Conservation (phyloP, 1,284 basidiomycete species). For the Ceratobasidium theobromae region DNA sequence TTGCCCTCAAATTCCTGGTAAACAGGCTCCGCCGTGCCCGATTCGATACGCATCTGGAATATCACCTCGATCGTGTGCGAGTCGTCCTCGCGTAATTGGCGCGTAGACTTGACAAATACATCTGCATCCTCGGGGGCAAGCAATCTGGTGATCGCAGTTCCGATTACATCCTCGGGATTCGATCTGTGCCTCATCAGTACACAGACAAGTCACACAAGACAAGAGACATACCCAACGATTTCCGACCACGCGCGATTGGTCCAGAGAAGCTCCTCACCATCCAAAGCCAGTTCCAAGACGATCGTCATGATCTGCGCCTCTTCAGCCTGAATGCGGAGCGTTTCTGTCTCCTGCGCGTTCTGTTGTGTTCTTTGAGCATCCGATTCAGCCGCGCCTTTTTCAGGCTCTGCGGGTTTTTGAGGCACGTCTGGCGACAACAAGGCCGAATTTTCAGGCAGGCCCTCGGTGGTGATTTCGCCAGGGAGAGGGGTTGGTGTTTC, state of each 20-base stretch:
- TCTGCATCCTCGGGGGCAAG: constrained; percentile 82
- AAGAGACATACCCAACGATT: constrained; percentile 79
- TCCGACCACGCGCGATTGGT: constrained; percentile 93
- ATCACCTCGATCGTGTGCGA: constrained; percentile 92
- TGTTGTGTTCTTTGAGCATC: constrained; percentile 33
- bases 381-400: constrained; percentile 30
- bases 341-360: constrained; percentile 75
- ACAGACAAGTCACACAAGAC: constrained; percentile 29
- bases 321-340: constrained; percentile 83
- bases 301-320: constrained; percentile 93
- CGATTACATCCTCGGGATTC: constrained; percentile 80
- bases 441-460: constrained; percentile 23
- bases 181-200: constrained; percentile 52
- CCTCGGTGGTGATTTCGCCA: constrained; percentile 18
- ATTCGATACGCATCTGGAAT: constrained; percentile 79
- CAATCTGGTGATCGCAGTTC: constrained; percentile 77
- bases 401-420: constrained; percentile 17
- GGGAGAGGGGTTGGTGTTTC: not conserved
- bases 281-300: constrained; percentile 91
- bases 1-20: constrained; percentile 95
- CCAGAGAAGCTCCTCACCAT: constrained; percentile 91
- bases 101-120: constrained; percentile 87
- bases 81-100: constrained; percentile 84
- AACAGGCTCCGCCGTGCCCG: constrained; percentile 47
- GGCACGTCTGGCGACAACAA: constrained; percentile 13